A percentile compares a stretch with the other conserved stretches of the same genome.
These are phyloP conservation scores for Dispira simplex DNA, from an alignment of 192 early-diverging fungal genomes.

Conservation along the genomic window DNA sequence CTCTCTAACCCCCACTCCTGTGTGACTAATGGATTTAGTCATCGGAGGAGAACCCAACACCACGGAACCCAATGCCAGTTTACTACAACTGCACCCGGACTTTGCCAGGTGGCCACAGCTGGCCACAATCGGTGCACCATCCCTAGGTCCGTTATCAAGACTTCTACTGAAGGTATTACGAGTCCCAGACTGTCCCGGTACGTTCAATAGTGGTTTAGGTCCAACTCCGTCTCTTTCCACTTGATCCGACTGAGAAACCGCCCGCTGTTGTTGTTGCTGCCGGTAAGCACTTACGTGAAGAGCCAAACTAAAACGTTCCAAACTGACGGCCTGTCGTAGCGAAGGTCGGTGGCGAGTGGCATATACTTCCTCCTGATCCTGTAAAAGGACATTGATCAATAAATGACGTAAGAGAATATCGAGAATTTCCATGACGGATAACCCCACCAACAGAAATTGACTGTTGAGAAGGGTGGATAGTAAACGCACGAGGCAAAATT, in stretches of 20 bases:
- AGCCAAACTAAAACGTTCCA: neutral
- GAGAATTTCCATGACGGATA: constrained; percentile 30
- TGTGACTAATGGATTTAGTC: constrained; percentile 2
- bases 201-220: too few species aligned
- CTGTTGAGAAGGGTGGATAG: constrained; percentile 25
- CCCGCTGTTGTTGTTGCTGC: neutral
- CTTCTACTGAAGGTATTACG: too few species aligned
- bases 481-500: constrained; percentile 21
- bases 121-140: too few species aligned
- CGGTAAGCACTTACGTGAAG: neutral
- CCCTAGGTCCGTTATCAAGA: too few species aligned
- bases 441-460: constrained; percentile 27
- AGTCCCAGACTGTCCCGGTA: neutral
- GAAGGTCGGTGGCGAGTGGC: neutral
- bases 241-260: too few species aligned
- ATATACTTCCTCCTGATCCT: constrained; percentile 1
- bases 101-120: neutral
- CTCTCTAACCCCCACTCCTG: neutral
- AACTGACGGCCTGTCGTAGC: neutral
- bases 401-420: constrained; percentile 23
- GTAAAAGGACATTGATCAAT: constrained; percentile 16
- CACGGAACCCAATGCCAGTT: neutral
- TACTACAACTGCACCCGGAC: neutral
- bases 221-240: too few species aligned
- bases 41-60: constrained; percentile 6